Evolutionary conservation across 306 rosid genomes (phyloP).

Genomic region (Trifolium subterraneum): DNA sequence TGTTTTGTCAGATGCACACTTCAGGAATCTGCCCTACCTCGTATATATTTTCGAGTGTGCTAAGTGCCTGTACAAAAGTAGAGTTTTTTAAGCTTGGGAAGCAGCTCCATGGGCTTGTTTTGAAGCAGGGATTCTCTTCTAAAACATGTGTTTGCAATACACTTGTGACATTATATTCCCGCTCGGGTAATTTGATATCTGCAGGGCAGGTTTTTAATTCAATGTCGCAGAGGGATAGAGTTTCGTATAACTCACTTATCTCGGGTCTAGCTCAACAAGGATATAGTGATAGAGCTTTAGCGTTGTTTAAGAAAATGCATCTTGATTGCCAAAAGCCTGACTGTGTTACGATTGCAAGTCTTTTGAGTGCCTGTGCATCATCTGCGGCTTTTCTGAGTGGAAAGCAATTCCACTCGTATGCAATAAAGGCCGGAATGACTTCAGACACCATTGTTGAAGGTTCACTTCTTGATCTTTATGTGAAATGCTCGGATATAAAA

Average conservation of each 20-base stretch:
- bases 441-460: conserved; percentile 84
- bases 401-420: conserved; percentile 76
- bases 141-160: conserved; percentile 91
- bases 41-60: conserved; percentile 72
- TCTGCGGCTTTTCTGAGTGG: conserved; percentile 63
- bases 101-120: conserved; percentile 79
- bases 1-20: conserved; percentile 71
- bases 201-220: conserved; percentile 67
- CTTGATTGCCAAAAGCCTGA: conserved; percentile 74
- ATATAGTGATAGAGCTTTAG: conserved; percentile 60
- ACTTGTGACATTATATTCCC: conserved; percentile 74
- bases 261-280: conserved; percentile 86
- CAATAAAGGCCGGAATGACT: conserved; percentile 79
- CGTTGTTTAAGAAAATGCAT: conserved; percentile 71
- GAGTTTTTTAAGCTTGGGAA: conserved; percentile 57
- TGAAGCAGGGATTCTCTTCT: conserved; percentile 72
- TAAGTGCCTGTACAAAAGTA: conserved; percentile 78
- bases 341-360: conserved; percentile 79
- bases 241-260: conserved; percentile 86
- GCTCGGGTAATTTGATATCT: conserved; percentile 60
- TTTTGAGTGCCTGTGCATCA: conserved; percentile 80
- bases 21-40: conserved; percentile 71
- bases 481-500: conserved; percentile 73
- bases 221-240: conserved; percentile 69
- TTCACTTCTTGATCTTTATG: conserved; percentile 87